Percentiles rank a stretch among this genome's conserved stretches.
Evolutionary conservation across 306 rosid species (phyloP).

Genomic region (Rubus parviflorus): DNA sequence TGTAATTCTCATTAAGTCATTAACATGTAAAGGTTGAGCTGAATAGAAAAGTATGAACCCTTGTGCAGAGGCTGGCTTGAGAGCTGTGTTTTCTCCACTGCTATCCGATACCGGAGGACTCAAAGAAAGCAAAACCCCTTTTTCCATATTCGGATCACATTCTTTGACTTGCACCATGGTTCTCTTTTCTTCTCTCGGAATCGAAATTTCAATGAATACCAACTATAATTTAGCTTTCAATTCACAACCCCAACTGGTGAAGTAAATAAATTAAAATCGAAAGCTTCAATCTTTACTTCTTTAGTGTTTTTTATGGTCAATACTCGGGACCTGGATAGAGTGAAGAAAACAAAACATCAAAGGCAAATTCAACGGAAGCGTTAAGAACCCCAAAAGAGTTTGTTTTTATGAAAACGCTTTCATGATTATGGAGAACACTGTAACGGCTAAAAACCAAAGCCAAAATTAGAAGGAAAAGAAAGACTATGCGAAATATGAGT

Average conservation of each 20-base stretch:
- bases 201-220: not conserved
- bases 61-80: slow-evolving; percentile 22
- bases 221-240: not conserved
- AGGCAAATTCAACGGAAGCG: slow-evolving; percentile 26
- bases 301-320: not conserved
- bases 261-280: not conserved
- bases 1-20: too few relatives aligned
- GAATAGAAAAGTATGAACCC: slow-evolving; percentile 19
- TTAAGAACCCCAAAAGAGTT: slow-evolving; percentile 21
- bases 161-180: slow-evolving; percentile 31
- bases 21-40: too few relatives aligned
- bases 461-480: not conserved
- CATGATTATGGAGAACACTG: slow-evolving; percentile 2
- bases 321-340: not conserved
- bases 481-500: not conserved
- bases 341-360: not conserved
- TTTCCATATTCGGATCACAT: not conserved
- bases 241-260: slow-evolving; percentile 4
- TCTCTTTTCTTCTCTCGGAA: not conserved
- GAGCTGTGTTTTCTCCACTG: slow-evolving; percentile 14
- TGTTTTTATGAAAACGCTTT: not conserved
- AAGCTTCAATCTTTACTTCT: not conserved
- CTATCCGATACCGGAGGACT: slow-evolving; percentile 12
- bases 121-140: slow-evolving; percentile 9
- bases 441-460: slow-evolving; percentile 21